Evolutionary conservation across 495 filamentous ascomycete species (phyloP), one percentile per base, ranked within the genome.

Genomic region (Tetracladium setigerum): DNA sequence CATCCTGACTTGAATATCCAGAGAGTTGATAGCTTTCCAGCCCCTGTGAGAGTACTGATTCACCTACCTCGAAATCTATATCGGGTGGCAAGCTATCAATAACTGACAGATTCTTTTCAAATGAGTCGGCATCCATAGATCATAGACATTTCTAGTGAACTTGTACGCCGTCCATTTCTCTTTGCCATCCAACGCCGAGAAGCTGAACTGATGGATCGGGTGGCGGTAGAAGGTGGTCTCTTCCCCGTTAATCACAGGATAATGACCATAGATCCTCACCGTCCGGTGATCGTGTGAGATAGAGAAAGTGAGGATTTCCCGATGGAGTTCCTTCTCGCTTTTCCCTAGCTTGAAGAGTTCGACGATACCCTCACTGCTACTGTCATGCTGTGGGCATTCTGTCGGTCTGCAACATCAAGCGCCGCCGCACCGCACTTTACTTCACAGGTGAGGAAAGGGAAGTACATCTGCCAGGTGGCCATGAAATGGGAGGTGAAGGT

Each of bases 351-450:
- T 24, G 27, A 53, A 53, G 35, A 73, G 62, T 42, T 69, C 60
- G 16, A 65, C 55, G 15, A 70, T 38, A 35, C 34, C 63, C 61
- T 55, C 35, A 69, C 60, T 9, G 65, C 60, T 40, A 71, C 22
- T 16, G 62, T 65, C 60, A 66, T 65, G 42, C 66, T 71, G 44
- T 69, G 62, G 51, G 54, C 52, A 46, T 67, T 59, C 44, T 66
- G 60, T 36, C 62, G 64, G 52, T 69, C 60, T 17, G 63, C 59
- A 27, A 67, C 32, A 40, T 66, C 54, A 40, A 70, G 58, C 27
- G 57, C 61, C 19, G 53, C 50, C 14, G 52, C 54, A 27, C 60
- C 61, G 36, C 54, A 67, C 43, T 66, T 70, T 13, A 69, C 60
- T 38, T 69, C 58, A 42, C 59, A 67, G 0, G 62, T 63, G 4